Evolutionary conservation across 768 basidiomycete genomes (phyloP).

Genomic region (Lactarius sanguifluus): DNA sequence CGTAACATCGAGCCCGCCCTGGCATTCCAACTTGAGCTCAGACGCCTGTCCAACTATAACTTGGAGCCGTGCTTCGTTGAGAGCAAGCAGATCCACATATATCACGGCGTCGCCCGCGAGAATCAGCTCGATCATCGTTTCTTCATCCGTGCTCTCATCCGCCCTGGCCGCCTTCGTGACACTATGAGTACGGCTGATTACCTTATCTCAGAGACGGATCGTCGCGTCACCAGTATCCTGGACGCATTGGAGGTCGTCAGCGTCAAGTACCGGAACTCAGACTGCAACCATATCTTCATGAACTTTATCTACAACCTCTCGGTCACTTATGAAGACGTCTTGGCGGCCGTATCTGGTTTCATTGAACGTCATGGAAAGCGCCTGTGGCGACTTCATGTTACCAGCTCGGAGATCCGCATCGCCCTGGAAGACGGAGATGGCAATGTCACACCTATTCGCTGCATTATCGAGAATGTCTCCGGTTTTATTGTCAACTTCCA

Average conservation of each 20-base stretch:
- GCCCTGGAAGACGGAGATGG: conserved; percentile 93
- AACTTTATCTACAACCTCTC: conserved; percentile 98
- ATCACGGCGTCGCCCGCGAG: conserved; percentile 92
- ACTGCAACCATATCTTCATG: conserved; percentile 98
- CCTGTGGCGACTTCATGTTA: conserved; percentile 97
- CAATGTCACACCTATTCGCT: conserved; percentile 93
- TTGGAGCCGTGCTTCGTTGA: conserved; percentile 95
- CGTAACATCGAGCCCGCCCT: conserved; percentile 98
- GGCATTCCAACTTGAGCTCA: conserved; percentile 96
- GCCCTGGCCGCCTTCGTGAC: conserved; percentile 91
- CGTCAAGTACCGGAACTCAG: conserved; percentile 86
- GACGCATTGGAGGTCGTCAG: conserved; percentile 94
- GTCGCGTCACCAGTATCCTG: conserved; percentile 88
- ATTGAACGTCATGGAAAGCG: conserved; percentile 98
- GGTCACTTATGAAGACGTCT: conserved; percentile 94
- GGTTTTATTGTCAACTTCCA: conserved; percentile 99
- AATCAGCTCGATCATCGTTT: conserved; percentile 98
- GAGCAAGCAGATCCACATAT: conserved; percentile 97
- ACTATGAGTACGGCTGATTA: conserved; percentile 96
- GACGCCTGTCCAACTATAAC: conserved; percentile 95
- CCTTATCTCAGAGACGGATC: conserved; percentile 97
- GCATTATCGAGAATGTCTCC: conserved; percentile 97
- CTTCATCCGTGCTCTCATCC: conserved; percentile 95
- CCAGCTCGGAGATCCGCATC: conserved; percentile 95
- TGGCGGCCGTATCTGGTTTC: conserved; percentile 97